Evolutionary conservation across 352 stramenopile species (phyloP).

Genomic region (Phytophthora agathidicida): DNA sequence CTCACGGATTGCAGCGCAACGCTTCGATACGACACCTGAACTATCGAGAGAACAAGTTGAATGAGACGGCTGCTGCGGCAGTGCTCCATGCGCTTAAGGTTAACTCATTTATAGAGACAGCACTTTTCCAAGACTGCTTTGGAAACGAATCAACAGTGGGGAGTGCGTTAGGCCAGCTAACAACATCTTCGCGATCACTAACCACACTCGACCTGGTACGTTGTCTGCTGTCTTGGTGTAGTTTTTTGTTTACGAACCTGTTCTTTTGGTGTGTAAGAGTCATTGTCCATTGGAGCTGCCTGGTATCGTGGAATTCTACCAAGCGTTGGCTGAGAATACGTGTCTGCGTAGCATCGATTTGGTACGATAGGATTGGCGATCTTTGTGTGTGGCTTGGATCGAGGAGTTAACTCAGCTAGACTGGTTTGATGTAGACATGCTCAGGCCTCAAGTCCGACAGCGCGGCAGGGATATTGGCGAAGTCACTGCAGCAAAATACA

Average conservation of each 20-base stretch:
- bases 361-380: slow-evolving; percentile 36
- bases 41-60: slow-evolving; percentile 67
- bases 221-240: neutral
- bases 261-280: slow-evolving; percentile 40
- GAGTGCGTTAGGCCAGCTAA: slow-evolving; percentile 34
- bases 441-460: slow-evolving; percentile 70
- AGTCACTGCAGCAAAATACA: slow-evolving; percentile 47
- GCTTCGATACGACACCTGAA: slow-evolving; percentile 48
- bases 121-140: slow-evolving; percentile 69
- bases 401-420: neutral
- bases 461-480: slow-evolving; percentile 54
- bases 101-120: slow-evolving; percentile 48
- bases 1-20: slow-evolving; percentile 55
- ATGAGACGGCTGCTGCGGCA: slow-evolving; percentile 37
- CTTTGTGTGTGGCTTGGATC: too few species aligned
- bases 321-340: slow-evolving; percentile 51
- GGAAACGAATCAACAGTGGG: slow-evolving; percentile 34
- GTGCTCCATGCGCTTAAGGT: slow-evolving; percentile 43
- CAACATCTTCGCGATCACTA: slow-evolving; percentile 38
- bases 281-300: slow-evolving; percentile 66
- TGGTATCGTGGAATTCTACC: slow-evolving; percentile 64
- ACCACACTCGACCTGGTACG: slow-evolving; percentile 62
- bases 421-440: slow-evolving; percentile 43
- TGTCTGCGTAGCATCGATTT: slow-evolving; percentile 63
- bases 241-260: neutral